Evolutionary conservation across 1,284 basidiomycete genomes (phyloP), one percentile per base, ranked within the genome.

Genomic region (Pterulicium gracile): DNA sequence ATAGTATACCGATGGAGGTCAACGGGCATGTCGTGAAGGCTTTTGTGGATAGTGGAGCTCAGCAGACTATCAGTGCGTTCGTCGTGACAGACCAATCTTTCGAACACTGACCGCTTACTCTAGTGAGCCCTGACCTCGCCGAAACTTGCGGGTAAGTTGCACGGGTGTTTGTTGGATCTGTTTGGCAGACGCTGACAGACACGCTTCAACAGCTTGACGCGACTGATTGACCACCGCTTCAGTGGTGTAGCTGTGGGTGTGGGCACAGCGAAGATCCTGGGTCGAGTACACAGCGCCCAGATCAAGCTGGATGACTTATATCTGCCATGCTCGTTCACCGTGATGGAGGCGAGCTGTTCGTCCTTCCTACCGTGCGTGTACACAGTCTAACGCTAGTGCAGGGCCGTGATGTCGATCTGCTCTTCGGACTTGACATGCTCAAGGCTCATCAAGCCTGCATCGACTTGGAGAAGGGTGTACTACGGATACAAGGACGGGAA

Each of bases 371-470:
- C 32, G 17, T 3, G 23, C 32, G 41, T 12, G 2, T 42, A 49
- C 43, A 48, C 24, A 49, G 36, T 7, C 45, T 15, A 22, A 45
- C 36, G 20, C 34, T 10, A 20, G 10, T 22, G 15, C 53, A 89
- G 84, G 93, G 93, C 19, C 78, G 82, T 24, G 81, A 87, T 47
- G 92, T 98, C 35, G 95, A 98, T 56, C 78, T 98, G 17, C 72
- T 98, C 1, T 88, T 98, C 46, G 96, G 95, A 3, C 73, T 98
- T 15, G 95, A 98, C 70, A 98, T 98, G 96, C 79, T 98, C 47
- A 98, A 95, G 65, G 86, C 93, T 1, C 91, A 97, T 60, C 93
- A 97, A 61, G 94, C 93, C 5, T 87, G 81, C 56, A 97, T 98
- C 59, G 96, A 98, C 63, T 77, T 98, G 20, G 73, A 81, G 50